Base-by-base conservation (phyloP, 352 stramenopile species). In the Peronosclerospora sorghi region DNA sequence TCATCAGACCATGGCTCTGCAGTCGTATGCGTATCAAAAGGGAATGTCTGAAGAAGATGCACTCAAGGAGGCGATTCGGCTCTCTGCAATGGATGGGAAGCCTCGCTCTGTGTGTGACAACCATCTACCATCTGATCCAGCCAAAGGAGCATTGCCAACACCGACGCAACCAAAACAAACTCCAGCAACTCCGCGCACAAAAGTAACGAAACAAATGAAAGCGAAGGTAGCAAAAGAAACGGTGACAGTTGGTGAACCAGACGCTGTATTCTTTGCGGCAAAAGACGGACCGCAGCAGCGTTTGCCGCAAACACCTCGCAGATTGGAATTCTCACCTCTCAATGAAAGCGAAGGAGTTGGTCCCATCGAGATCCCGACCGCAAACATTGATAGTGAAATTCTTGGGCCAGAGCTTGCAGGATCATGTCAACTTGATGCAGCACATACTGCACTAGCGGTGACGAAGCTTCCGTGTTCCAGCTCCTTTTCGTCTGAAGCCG, bases 11-110 rank as follows among this genome's bases (percentile, higher is more conserved):
- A 64, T 51, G 17, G 54, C 45, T 5, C 29, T 64, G 7, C 56
- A 69, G 18, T 41, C 51, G 14, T 59, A 57, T 26, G 40, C 60
- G 23, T 65, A 57, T 17, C 59, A 69, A 32, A 39, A 55, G 32
- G 59, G 59, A 3, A 36, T 69, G 44, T 65, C 44, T 1, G 59
- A 69, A 30, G 48, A 69, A 19, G 48, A 65, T 14, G 59, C 59
- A 0, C 21, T 65, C 0, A 59, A 59, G 18, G 55, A 65, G 21
- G 59, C 59, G 13, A 29, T 65, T 40, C 41, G 59, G 23, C 44
- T 69, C 10, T 69, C 59, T 1, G 55, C 62, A 41, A 50, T 51
- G 20, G 51, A 24, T 2, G 40, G 45, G 8, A 48, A 20, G 13
- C 50, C 27, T 3, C 45, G 41, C 9, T 48, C 53, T 26, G 32